Evolutionary conservation across 768 basidiomycete species (phyloP).

Genomic region (Amanita molliuscula): DNA sequence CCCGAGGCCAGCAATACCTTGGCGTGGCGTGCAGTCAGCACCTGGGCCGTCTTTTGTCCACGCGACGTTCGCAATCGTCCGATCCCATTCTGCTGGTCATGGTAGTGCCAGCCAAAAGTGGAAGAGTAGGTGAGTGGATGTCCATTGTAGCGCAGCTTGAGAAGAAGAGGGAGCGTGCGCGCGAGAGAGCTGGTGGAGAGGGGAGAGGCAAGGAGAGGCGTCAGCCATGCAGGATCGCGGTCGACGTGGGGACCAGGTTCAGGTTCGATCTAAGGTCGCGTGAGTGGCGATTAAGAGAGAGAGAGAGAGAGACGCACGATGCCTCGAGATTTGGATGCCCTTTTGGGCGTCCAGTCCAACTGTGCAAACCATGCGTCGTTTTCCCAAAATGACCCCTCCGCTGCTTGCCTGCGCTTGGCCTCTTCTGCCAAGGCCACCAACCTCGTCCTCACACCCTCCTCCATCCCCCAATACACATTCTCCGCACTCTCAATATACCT

Average conservation of each 20-base stretch:
- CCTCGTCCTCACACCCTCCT: conserved; percentile 65
- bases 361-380: conserved; percentile 80
- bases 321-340: conserved; percentile 59
- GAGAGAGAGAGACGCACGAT: conserved; percentile 14
- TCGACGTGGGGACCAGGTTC: not conserved
- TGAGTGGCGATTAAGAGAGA: not conserved
- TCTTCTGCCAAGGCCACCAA: conserved; percentile 62
- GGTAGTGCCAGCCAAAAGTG: conserved; percentile 62
- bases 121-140: conserved; percentile 45
- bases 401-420: conserved; percentile 52
- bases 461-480: conserved; percentile 53
- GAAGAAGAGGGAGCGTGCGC: conserved; percentile 55
- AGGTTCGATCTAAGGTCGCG: not conserved
- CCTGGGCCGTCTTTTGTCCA: conserved; percentile 28
- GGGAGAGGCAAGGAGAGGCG: conserved; percentile 33
- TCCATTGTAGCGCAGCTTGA: conserved; percentile 51
- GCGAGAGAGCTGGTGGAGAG: conserved; percentile 31
- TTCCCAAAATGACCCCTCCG: conserved; percentile 39
- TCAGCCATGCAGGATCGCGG: conserved; percentile 29
- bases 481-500: conserved; percentile 75
- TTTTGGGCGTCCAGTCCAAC: conserved; percentile 92
- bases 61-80: conserved; percentile 32
- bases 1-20: conserved; percentile 32
- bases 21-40: conserved; percentile 40
- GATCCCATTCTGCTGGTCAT: conserved; percentile 17